phyloP scores from a whole-genome alignment of 305 asterid species.

The Solanum aculeatissimum region DNA sequence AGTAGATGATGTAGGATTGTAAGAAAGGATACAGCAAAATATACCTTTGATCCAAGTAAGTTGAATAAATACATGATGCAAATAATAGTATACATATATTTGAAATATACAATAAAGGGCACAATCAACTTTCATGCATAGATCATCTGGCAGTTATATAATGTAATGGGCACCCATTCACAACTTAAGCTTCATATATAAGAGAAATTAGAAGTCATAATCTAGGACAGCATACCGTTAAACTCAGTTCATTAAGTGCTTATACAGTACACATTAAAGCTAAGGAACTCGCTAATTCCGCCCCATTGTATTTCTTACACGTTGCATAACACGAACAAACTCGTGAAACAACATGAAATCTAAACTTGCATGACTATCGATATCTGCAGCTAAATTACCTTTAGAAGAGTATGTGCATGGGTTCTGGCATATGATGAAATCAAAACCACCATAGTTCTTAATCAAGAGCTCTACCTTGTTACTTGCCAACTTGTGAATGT shows the following conservation, averaged over 20 bases:
- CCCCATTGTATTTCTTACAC: constrained; percentile 39
- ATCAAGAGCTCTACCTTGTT: constrained; percentile 41
- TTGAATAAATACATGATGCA: not conserved
- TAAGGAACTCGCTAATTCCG: constrained; percentile 1
- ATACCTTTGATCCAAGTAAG: not conserved
- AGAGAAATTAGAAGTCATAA: not conserved
- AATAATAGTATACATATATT: not conserved
- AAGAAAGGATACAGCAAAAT: not conserved
- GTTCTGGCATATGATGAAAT: constrained; percentile 62
- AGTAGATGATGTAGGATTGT: not conserved
- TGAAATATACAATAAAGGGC: not conserved
- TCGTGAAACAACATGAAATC: constrained; percentile 63
- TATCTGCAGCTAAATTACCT: constrained; percentile 6
- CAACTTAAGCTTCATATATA: not conserved
- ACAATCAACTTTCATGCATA: not conserved
- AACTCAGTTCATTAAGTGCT: not conserved
- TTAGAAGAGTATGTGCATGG: constrained; percentile 12
- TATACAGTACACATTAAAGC: not conserved
- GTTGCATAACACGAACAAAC: constrained; percentile 64
- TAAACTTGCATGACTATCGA: constrained; percentile 17
- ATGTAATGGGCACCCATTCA: not conserved
- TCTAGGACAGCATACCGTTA: not conserved
- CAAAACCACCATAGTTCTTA: constrained; percentile 38
- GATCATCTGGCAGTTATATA: not conserved
- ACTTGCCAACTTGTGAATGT: constrained; percentile 26